Conservation (phyloP, 2,329 filamentous ascomycete species). For the Immersiporthe knoxdaviesiana region DNA sequence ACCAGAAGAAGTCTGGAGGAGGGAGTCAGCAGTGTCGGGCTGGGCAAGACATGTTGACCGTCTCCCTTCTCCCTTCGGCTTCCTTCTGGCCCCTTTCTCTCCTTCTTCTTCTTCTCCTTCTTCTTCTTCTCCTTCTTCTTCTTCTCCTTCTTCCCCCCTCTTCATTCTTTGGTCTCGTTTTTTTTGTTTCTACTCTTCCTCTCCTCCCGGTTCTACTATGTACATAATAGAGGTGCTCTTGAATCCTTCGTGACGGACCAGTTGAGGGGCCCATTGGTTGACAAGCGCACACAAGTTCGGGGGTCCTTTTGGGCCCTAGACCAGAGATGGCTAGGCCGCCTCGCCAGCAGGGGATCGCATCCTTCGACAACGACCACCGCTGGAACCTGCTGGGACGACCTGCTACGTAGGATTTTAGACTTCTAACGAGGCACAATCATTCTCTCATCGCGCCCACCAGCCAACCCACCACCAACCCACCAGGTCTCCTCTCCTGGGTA, state of each 20-base stretch:
- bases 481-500: background rate
- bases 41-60: background rate
- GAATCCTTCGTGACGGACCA: background rate
- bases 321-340: background rate
- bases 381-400: background rate
- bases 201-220: background rate
- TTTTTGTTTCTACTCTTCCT: background rate
- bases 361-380: background rate
- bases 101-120: background rate
- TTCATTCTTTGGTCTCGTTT: background rate
- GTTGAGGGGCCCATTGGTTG: background rate
- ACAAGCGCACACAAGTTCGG: background rate
- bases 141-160: background rate
- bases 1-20: background rate
- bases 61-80: background rate
- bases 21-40: background rate
- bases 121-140: background rate
- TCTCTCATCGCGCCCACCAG: background rate
- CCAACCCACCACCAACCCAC: background rate
- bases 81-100: background rate
- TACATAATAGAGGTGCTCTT: background rate
- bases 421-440: background rate
- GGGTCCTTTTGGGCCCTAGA: constrained; percentile 7
- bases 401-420: constrained; percentile 10
- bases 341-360: background rate